Percentiles rank a stretch among this genome's conserved stretches.
Evolutionary conservation across 129 eudicot species (phyloP).

Genomic region (Chrysanthemum makinoi): DNA sequence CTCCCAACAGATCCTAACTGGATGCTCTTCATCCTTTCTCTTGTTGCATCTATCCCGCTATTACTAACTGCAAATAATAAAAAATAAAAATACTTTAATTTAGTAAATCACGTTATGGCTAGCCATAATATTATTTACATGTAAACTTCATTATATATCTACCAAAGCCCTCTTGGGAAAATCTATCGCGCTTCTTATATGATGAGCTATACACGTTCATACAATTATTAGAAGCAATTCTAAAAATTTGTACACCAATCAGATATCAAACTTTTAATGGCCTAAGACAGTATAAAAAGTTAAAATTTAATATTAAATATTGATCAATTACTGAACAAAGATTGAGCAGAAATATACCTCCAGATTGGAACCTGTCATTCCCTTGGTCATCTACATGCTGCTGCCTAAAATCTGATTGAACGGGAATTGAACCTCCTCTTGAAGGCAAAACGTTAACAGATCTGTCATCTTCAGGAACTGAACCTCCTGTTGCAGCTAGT

Average conservation of each 20-base stretch:
- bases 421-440: slow-evolving; percentile 44
- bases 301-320: no score
- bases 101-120: no score
- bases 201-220: no score
- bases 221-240: no score
- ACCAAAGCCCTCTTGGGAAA: no score
- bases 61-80: slow-evolving; percentile 48
- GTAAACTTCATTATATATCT: no score
- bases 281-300: no score
- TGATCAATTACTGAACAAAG: not conserved
- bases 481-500: slow-evolving; percentile 73
- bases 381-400: slow-evolving; percentile 29
- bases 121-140: no score
- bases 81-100: no score
- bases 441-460: slow-evolving; percentile 31
- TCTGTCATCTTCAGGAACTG: slow-evolving; percentile 62
- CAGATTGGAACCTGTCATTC: slow-evolving; percentile 73
- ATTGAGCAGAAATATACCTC: slow-evolving; percentile 45
- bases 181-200: no score
- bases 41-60: slow-evolving; percentile 81
- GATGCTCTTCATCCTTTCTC: slow-evolving; percentile 96
- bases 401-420: slow-evolving; percentile 25
- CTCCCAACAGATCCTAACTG: slow-evolving; percentile 68
- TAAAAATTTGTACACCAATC: no score
- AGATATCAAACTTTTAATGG: no score